These are phyloP conservation scores for Exophiala lecanii-corni DNA, from an alignment of 2,329 filamentous ascomycete genomes.

Conservation along the genomic window DNA sequence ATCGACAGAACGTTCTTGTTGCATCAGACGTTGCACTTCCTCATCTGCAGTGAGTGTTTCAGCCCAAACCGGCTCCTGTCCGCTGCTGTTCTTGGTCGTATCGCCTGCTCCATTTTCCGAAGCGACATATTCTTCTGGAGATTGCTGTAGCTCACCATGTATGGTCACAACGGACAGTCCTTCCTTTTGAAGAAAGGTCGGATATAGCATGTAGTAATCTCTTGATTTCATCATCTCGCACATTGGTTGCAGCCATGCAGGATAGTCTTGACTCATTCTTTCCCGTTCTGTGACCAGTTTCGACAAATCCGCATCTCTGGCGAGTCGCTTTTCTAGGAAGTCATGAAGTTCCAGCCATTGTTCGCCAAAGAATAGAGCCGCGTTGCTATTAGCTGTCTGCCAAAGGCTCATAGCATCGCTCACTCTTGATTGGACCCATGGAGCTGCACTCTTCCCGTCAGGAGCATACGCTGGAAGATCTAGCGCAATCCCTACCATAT, in stretches of 20 bases:
- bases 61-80: neutral
- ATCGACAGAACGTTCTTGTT: conserved; percentile 9
- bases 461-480: conserved; percentile 58
- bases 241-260: conserved; percentile 73
- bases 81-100: neutral
- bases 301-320: conserved; percentile 21
- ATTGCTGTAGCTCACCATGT: conserved; percentile 68
- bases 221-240: conserved; percentile 70
- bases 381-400: conserved; percentile 79
- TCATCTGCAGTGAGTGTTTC: conserved; percentile 19
- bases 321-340: conserved; percentile 64
- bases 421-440: conserved; percentile 39
- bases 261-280: conserved; percentile 62
- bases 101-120: conserved; percentile 2
- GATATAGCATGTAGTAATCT: conserved; percentile 77
- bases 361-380: conserved; percentile 74
- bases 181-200: conserved; percentile 49
- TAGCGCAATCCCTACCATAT: conserved; percentile 74
- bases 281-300: conserved; percentile 15
- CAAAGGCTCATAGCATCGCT: conserved; percentile 64
- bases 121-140: conserved; percentile 60
- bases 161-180: conserved; percentile 61
- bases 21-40: conserved; percentile 17
- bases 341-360: conserved; percentile 83
- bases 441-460: conserved; percentile 57